phyloP scores from a whole-genome alignment of 495 filamentous ascomycete species.

The Trichoderma erinaceum region DNA sequence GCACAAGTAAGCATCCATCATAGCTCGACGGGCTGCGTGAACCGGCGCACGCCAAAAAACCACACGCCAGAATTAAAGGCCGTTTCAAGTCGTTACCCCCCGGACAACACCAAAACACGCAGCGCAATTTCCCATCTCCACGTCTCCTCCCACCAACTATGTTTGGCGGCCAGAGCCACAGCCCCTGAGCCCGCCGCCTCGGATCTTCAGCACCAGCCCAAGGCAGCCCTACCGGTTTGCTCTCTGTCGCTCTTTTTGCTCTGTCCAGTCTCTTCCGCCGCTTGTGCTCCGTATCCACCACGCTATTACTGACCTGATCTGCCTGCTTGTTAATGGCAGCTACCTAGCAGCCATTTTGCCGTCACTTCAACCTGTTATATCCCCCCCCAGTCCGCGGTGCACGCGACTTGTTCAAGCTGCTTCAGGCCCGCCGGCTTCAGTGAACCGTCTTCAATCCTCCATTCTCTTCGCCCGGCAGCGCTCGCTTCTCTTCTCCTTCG shows the following conservation, averaged over 20 bases:
- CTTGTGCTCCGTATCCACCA: background rate
- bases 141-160: conserved; percentile 13
- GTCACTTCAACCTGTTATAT: background rate
- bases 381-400: background rate
- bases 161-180: conserved; percentile 2
- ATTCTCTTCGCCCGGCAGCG: too few species aligned
- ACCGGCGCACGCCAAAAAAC: conserved; percentile 5
- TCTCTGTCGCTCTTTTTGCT: background rate
- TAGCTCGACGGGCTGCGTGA: background rate
- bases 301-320: background rate
- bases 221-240: conserved; percentile 2
- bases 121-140: conserved; percentile 13
- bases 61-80: background rate
- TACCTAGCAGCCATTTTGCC: background rate
- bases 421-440: background rate
- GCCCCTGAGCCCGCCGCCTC: conserved; percentile 3
- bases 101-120: conserved; percentile 12
- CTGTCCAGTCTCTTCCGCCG: background rate
- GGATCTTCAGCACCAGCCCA: conserved; percentile 6
- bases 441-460: background rate
- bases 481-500: too few species aligned
- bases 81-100: conserved; percentile 6
- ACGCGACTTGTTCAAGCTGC: background rate
- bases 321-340: background rate
- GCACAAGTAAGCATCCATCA: background rate